Conservation (phyloP, 1,139 yeast genomes). For the Geotrichum phurueaensis region DNA sequence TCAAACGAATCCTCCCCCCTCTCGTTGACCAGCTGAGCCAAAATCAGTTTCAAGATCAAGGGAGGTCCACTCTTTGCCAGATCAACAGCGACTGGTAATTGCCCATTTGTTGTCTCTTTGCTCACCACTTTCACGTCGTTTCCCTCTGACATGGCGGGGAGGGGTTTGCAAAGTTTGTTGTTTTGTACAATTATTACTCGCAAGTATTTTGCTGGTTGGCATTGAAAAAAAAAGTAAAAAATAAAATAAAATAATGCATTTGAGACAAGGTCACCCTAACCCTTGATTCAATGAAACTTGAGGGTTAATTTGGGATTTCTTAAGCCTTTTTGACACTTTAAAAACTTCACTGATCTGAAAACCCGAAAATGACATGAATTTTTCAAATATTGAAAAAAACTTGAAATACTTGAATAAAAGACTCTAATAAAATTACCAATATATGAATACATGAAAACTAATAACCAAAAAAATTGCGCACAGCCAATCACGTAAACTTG, state of each 20-base stretch:
- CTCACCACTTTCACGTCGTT: not conserved
- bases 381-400: not conserved
- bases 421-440: not conserved
- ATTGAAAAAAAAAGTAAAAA: not conserved
- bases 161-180: too few species aligned
- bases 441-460: not conserved
- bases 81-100: not conserved
- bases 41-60: slow-evolving; percentile 30
- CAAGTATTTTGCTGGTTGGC: not conserved
- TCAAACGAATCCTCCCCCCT: slow-evolving; percentile 31
- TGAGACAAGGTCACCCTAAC: not conserved
- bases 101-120: not conserved
- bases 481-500: slow-evolving; percentile 42
- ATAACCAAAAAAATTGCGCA: not conserved
- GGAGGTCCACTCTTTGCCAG: slow-evolving; percentile 2
- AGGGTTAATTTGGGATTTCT: too few species aligned
- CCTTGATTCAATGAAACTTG: not conserved
- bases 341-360: too few species aligned
- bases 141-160: not conserved
- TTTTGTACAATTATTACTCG: not conserved
- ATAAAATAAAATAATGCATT: not conserved
- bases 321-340: too few species aligned
- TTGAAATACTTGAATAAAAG: not conserved
- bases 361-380: too few species aligned
- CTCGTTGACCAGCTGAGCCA: slow-evolving; percentile 36